phyloP scores from a whole-genome alignment of 495 filamentous ascomycete genomes.

The Lentithecium fluviatile region DNA sequence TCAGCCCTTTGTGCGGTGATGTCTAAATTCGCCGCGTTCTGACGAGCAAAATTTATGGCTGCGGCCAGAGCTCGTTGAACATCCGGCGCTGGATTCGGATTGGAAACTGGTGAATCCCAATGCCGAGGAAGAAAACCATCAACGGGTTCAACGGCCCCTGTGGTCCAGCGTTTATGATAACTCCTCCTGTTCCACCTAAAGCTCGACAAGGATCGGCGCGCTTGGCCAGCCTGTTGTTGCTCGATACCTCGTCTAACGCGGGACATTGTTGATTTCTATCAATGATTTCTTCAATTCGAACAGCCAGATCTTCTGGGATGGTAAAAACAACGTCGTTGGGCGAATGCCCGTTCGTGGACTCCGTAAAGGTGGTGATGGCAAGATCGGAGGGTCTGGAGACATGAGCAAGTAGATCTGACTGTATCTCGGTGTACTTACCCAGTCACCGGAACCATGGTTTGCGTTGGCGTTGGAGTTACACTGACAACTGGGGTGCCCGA shows the following conservation, averaged over 20 bases:
- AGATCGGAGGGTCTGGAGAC: background rate
- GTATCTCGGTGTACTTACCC: background rate
- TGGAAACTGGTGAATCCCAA: no score
- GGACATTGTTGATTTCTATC: background rate
- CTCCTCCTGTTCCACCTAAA: background rate
- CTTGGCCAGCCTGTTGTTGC: background rate
- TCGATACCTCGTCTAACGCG: background rate
- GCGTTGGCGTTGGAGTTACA: background rate
- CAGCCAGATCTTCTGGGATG: background rate
- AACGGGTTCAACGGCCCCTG: background rate
- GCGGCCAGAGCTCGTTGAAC: background rate
- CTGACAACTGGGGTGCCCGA: background rate
- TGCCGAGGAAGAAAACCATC: no score
- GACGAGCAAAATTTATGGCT: background rate
- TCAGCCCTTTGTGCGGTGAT: no score
- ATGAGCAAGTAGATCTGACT: background rate
- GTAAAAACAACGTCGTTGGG: background rate
- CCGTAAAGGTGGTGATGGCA: background rate
- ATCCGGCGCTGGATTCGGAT: background rate
- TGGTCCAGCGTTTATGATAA: background rate
- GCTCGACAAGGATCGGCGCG: background rate
- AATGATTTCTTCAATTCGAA: background rate
- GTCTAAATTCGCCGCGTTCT: background rate
- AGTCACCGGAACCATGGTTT: background rate
- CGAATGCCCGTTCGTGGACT: background rate